Evolutionary conservation across 1,139 yeast genomes (phyloP).

Genomic region (Suhomyces guaymorum): DNA sequence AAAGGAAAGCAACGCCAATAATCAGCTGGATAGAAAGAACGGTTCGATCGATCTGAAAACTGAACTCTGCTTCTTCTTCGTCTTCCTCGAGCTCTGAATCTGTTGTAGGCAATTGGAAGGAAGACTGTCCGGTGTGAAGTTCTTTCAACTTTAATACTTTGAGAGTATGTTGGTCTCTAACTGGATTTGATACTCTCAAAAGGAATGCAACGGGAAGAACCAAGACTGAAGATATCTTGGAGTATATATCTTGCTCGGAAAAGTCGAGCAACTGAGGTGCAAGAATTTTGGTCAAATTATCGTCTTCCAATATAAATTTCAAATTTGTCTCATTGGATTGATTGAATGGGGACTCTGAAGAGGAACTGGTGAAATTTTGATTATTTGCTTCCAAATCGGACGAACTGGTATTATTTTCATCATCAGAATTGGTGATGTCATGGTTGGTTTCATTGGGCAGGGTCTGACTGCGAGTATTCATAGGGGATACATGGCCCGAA

Average conservation of each 20-base stretch:
- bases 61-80: constrained; percentile 15
- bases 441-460: neutral
- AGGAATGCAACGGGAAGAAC: constrained; percentile 46
- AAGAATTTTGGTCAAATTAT: constrained; percentile 6
- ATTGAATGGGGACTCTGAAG: no score
- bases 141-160: constrained; percentile 5
- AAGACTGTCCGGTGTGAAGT: neutral
- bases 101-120: no score
- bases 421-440: no score
- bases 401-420: no score
- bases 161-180: constrained; percentile 27
- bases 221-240: constrained; percentile 27
- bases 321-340: no score
- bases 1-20: constrained; percentile 21
- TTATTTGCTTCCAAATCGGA: no score
- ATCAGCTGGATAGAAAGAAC: constrained; percentile 24
- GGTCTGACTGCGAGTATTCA: no score
- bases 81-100: no score
- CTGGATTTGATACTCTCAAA: constrained; percentile 53
- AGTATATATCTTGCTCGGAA: constrained; percentile 8
- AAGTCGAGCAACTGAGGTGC: constrained; percentile 18
- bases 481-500: neutral
- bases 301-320: no score
- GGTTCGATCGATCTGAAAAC: constrained; percentile 20
- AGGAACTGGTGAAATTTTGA: no score